Conservation (phyloP, 495 filamentous ascomycete genomes). For the Evernia prunastri region DNA sequence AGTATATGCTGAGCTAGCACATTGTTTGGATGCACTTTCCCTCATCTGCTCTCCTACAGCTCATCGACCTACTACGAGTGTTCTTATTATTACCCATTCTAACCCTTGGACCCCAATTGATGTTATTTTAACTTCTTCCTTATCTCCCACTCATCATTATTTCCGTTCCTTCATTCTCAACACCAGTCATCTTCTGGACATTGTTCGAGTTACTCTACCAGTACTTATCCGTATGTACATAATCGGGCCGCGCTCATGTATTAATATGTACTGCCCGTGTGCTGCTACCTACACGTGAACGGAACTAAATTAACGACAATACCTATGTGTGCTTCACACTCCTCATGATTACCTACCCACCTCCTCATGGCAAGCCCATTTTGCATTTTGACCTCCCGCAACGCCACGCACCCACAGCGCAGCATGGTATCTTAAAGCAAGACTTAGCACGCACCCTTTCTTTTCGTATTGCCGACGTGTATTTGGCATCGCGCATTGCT, state of each 20-base stretch:
- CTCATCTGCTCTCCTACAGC: not conserved
- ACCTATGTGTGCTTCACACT: constrained; percentile 4
- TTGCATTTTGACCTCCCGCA: not conserved
- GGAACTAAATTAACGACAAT: not conserved
- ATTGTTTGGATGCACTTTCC: not conserved
- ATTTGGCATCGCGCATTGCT: constrained; percentile 4
- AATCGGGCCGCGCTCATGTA: not conserved
- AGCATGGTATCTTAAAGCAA: constrained; percentile 17
- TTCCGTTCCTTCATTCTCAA: too few species aligned
- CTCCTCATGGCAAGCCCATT: not conserved
- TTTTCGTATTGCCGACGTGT: not conserved
- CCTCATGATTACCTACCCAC: constrained; percentile 10
- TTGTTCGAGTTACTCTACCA: not conserved
- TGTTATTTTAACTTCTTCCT: not conserved
- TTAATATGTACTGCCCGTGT: not conserved
- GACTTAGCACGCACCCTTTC: not conserved
- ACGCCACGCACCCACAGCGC: constrained; percentile 13
- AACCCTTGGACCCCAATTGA: too few species aligned
- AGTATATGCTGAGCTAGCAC: not conserved
- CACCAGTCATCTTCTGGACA: not conserved
- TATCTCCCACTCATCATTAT: too few species aligned
- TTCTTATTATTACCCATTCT: too few species aligned
- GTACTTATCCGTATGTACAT: not conserved
- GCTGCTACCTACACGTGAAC: not conserved
- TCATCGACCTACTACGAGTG: too few species aligned